Base-by-base conservation (phyloP, 805 yeast genomes). In the Metschnikowia corniflorae region DNA sequence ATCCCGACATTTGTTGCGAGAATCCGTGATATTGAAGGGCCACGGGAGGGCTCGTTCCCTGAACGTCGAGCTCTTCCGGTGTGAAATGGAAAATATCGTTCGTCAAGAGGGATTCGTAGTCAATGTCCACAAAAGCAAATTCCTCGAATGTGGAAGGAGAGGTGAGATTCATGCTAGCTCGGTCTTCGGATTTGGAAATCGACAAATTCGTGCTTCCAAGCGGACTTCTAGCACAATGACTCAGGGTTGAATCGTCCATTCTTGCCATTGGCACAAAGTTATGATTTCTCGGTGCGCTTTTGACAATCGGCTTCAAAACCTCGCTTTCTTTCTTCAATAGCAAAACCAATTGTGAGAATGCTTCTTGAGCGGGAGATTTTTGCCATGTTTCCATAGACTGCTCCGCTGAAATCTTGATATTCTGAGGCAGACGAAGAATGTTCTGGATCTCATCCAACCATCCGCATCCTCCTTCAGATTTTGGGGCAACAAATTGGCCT, bases 1-100 rank as follows among this genome's bases (percentile, higher is more conserved):
- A 53, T 12, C 57, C 55, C 5, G 54, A 51, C 15, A 52, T 46
- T 8, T 49, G 35, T 6, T 49, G 43, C 7, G 57, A 46, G 21
- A 49, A 31, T 1, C 54, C 57, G 30, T 53, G 51, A 22, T 44
- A 52, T 33, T 49, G 54, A 26, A 52, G 38, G 3, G 51, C 51
- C 3, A 49, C 49, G 1, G 57, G 52, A 17, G 45, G 44, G 47
- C 48, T 40, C 15, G 28, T 26, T 5, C 43, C 42, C 13, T 27
- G 25, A 17, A 32, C 14, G 7, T 35, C 43, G 5, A 44, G 27
- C 24, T 50, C 53, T 26, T 49, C 53, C 42, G 34, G 26, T 6
- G 37, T 29, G 39, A 34, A 34, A 32, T 46, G 54, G 39, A 50
- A 48, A 19, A 47, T 45, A 28, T 50, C 55, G 26, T 47, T 45